phyloP scores from a whole-genome alignment of 495 filamentous ascomycete species.

The Tuber magnatum region DNA sequence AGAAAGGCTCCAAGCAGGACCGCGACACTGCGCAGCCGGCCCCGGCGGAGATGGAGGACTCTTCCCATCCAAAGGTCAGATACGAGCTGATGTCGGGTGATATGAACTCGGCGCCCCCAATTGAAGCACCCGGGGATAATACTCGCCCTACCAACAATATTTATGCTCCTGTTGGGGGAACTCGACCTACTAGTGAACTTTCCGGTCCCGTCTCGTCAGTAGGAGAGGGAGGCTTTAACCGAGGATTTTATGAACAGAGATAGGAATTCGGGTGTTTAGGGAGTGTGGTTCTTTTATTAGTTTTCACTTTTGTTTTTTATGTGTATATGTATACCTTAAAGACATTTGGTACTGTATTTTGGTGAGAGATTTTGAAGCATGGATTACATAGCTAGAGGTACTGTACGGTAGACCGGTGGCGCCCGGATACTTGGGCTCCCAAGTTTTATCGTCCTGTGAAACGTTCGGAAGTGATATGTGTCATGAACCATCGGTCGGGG shows the following conservation, averaged over 20 bases:
- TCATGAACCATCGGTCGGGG: not conserved
- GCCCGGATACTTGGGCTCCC: too few species aligned
- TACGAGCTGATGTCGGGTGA: not conserved
- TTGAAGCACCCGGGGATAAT: not conserved
- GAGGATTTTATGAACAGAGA: not conserved
- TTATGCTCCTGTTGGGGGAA: not conserved
- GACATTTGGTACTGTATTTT: not conserved
- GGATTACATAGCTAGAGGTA: not conserved
- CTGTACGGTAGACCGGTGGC: too few species aligned
- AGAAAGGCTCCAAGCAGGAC: not conserved
- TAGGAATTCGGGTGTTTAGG: not conserved
- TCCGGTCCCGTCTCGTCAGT: not conserved
- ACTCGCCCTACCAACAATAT: not conserved
- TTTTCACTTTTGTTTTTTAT: not conserved
- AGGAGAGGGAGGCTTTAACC: not conserved
- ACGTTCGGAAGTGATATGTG: too few species aligned
- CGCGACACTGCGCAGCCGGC: not conserved
- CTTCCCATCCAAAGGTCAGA: not conserved
- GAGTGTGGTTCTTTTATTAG: not conserved
- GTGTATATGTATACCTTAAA: not conserved
- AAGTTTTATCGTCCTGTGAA: too few species aligned
- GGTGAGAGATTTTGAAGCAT: not conserved
- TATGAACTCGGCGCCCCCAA: not conserved
- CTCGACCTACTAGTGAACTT: not conserved
- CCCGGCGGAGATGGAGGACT: not conserved